Evolutionary conservation across 2,329 filamentous ascomycete species (phyloP), one percentile per base, ranked within the genome.

Genomic region (Colletotrichum gloeosporioides): DNA sequence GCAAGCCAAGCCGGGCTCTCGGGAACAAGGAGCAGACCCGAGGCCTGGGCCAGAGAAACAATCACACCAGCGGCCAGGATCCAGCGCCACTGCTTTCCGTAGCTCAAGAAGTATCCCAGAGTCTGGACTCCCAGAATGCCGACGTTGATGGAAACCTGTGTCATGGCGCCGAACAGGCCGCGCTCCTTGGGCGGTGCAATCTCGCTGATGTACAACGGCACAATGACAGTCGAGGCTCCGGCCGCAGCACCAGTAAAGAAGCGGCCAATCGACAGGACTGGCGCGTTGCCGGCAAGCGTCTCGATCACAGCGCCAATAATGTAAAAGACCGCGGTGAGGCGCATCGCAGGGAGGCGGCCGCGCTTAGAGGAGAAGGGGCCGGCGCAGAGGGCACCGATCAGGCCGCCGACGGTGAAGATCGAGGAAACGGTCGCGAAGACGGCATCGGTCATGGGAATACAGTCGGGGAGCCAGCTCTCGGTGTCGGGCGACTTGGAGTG

Each of bases 171-270:
- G 82, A 98, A 99, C 78, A 98, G 92, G 7, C 96, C 96, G 71
- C 93, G 92, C 78, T 93, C 91, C 18, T 89, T 87, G 0, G 92
- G 92, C 6, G 96, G 97, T 0, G 96, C 93, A 31, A 98, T 91
- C 85, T 99, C 97, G 62, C 95, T 96, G 79, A 99, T 95, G 87
- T 98, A 99, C 25, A 99, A 91, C 1, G 97, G 97, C 4, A 98
- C 96, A 44, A 98, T 95, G 25, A 99, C 97, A 4, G 97, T 96
- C 2, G 96, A 92, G 4, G 96, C 95, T 27, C 97, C 97, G 8
- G 96, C 96, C 8, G 95, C 96, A 3, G 98, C 83, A 13, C 97
- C 97, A 10, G 95, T 93, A 16, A 99, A 82, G 27, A 98, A 87
- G 27, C 97, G 91, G 7, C 96, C 97, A 18, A 95, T 77, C 0